Evolutionary conservation across 257 asterid species (phyloP), one percentile per base, ranked within the genome.

Genomic region (Petunia secreta): DNA sequence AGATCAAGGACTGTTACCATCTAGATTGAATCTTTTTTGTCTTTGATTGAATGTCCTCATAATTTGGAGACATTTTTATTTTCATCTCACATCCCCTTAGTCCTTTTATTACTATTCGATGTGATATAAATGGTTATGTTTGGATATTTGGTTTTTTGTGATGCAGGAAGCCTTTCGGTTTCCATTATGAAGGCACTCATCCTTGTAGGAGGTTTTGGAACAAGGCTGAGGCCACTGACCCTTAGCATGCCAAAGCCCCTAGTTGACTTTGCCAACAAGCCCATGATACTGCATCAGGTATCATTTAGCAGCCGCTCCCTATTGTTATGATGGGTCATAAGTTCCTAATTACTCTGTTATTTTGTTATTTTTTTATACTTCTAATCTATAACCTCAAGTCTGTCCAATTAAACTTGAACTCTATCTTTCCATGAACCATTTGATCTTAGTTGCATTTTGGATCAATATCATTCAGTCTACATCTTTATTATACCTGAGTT

Each of bases 251-350:
- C 98, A 13, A 94, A 94, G 88, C 98, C 98, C 25, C 97, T 94
- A 8, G 98, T 94, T 83, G 98, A 94, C 59, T 94, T 94, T 84
- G 98, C 93, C 63, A 94, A 94, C 91, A 94, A 94, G 88, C 98
- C 98, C 82, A 94, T 94, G 98, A 94, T 94, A 83, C 84, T 94
- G 92, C 98, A 94, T 89, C 98, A 94, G 98, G 98, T 94, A 87
- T 65, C n/a, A 66, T 63, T 60, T 34, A 48, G 9, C 25, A 48
- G 9, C 25, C 16, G 4, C 46, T 69, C 40, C 58, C 1, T 2
- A 43, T 16, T 68, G 57, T 8, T 68, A 44, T 8, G 75, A 68
- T 68, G 55, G n/a, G 16, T 43, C 75, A 69, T 46, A 46, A 69
- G 0, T 71, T 71, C 34, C 43, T 48, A 11, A 38, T 25, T 48